Evolutionary conservation across 2,329 filamentous ascomycete genomes (phyloP), one percentile per base, ranked within the genome.

Genomic region (Karstenula rhodostoma): DNA sequence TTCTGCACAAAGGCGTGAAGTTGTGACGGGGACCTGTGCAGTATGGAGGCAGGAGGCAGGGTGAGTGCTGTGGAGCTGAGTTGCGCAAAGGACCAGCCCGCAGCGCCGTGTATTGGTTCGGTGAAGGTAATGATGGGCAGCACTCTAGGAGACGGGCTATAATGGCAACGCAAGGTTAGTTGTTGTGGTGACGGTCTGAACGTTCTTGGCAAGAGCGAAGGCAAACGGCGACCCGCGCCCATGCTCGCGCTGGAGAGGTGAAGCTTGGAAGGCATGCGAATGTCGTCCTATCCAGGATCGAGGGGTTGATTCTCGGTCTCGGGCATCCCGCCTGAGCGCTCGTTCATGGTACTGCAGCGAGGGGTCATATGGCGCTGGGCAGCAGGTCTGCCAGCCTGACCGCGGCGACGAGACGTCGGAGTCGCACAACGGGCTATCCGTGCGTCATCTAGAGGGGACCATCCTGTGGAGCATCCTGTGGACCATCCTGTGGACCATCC

Each of bases 31-130:
- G 7, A 33, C 27, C 15, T 51, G 27, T 35, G 55, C 49, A 47
- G 44, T 17, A 43, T 19, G 42, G 33, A 44, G 54, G 58, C 57
- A 64, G 43, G 54, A 58, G 59, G 55, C 62, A 37, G 54, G 56
- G 58, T 43, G 55, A 60, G 46, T 56, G 15, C 42, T 15, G 55
- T 25, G 22, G 35, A n/a, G 27, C 44, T 40, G 49, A 37, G 37
- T 15, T 17, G 51, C 15, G 37, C 37, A 44, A 37, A 43, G 50
- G 57, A 27, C 32, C 32, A 42, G 33, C 55, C 44, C 19, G 59
- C 42, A 35, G 43, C n/a, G 42, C 33, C 27, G n/a, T 22, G 57
- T 19, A 35, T 47, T 29, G 23, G 35, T 40, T 25, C 13, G 29
- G 22, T 9, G 33, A 46, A 23, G 23, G 19, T 29, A 43, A 40